Conservation (phyloP, 805 yeast species). For the Nakazawaea peltata region DNA sequence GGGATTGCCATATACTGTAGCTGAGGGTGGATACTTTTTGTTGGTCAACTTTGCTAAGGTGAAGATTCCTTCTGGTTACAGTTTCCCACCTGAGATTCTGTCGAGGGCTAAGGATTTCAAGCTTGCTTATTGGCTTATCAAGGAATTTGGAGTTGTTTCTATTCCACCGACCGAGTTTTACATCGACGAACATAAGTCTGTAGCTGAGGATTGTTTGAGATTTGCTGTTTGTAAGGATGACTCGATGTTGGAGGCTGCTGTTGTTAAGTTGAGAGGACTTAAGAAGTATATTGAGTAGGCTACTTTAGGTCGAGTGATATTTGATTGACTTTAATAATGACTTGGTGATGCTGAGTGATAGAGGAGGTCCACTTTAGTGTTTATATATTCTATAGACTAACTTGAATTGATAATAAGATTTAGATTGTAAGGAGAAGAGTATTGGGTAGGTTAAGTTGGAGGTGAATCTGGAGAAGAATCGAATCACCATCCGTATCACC, state of each 20-base stretch:
- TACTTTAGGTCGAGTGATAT: too few relatives aligned
- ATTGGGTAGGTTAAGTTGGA: too few relatives aligned
- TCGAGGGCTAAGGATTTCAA: conserved; percentile 77
- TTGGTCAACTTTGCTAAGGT: conserved; percentile 82
- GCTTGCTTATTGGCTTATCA: conserved; percentile 87
- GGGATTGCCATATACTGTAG: conserved; percentile 79
- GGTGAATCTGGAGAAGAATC: too few relatives aligned
- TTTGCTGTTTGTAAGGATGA: conserved; percentile 97
- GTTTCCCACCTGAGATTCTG: conserved; percentile 61
- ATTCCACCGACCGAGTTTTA: conserved; percentile 98
- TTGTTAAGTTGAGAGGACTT: conserved; percentile 59
- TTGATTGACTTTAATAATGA: too few relatives aligned
- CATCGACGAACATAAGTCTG: conserved; percentile 57
- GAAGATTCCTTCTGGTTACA: conserved; percentile 65
- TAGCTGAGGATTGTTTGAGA: conserved; percentile 79
- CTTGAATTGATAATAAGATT: too few relatives aligned
- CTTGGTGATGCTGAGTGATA: too few relatives aligned
- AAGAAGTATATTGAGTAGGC: conserved; percentile 45
- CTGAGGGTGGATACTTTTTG: conserved; percentile 92
- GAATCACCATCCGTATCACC: too few relatives aligned
- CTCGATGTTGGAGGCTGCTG: conserved; percentile 72
- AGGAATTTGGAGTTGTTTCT: conserved; percentile 88
- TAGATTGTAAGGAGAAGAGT: too few relatives aligned
- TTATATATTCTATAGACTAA: too few relatives aligned
- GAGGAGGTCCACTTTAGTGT: too few relatives aligned